Evolutionary conservation across 2,329 filamentous ascomycete genomes (phyloP).

Genomic region (Ustilaginoidea virens): DNA sequence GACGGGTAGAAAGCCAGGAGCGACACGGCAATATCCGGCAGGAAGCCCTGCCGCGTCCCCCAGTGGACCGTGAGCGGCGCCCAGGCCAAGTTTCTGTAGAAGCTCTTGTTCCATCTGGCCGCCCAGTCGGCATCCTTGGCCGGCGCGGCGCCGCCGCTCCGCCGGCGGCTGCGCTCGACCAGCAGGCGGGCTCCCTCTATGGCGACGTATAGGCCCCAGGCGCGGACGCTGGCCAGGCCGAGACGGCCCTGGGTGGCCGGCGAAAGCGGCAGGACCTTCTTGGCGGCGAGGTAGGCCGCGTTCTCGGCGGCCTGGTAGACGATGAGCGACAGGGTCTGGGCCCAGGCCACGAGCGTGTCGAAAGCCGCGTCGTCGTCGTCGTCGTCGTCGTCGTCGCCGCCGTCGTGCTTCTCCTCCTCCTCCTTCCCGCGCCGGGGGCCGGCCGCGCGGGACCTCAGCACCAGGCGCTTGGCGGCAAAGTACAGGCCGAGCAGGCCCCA

Average conservation of each 20-base stretch:
- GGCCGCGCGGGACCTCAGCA: constrained; percentile 15
- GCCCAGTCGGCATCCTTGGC: constrained; percentile 25
- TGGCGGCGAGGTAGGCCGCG: constrained; percentile 57
- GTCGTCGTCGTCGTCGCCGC: constrained; percentile 20
- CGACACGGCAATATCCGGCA: constrained; percentile 26
- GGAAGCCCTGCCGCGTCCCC: constrained; percentile 49
- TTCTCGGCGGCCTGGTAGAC: constrained; percentile 74
- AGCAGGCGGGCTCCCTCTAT: constrained; percentile 57
- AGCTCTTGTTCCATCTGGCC: constrained; percentile 44
- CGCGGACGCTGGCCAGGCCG: constrained; percentile 59
- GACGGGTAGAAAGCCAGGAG: constrained; percentile 29
- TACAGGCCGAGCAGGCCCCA: constrained; percentile 67
- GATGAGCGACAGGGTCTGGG: constrained; percentile 52
- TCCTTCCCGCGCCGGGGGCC: constrained; percentile 7
- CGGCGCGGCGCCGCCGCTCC: constrained; percentile 15
- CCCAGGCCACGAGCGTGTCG: constrained; percentile 39
- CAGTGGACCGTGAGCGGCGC: constrained; percentile 75
- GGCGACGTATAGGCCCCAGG: constrained; percentile 66
- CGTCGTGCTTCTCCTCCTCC: constrained; percentile 15
- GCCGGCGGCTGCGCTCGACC: constrained; percentile 26
- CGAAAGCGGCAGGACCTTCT: constrained; percentile 49
- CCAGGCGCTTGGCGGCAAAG: constrained; percentile 43
- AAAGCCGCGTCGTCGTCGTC: constrained; percentile 17
- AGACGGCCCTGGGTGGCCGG: constrained; percentile 42
- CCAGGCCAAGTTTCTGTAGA: constrained; percentile 60